Base-by-base conservation (phyloP, 805 yeast species). In the Tetrapisispora taiwanensis region DNA sequence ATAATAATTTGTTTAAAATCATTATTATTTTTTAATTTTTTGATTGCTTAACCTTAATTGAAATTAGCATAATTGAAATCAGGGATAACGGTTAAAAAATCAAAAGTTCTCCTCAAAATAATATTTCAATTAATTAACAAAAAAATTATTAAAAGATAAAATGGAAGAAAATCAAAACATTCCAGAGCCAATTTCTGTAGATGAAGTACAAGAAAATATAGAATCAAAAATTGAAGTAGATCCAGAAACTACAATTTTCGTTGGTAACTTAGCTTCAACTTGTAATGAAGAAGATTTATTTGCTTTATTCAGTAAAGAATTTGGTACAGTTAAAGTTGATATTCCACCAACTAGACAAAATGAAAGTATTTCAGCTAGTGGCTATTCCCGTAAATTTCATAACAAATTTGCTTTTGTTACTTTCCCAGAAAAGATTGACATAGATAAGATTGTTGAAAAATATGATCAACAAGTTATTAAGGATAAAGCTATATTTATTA, bases 401-500 rank as follows among this genome's bases (percentile, higher is more conserved):
- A 56, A 56, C 47, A 58, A 56, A 42, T 60, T 59, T 48, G 66
- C 65, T 6, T 56, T 62, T 31, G 63, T 60, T 19, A 60, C 54
- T 45, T 62, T 58, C 44, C 62, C 61, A 32, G 46, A 46, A 31
- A 52, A 53, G 38, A 56, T 62, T 39, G 63, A 62, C 44, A 54
- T 58, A 37, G 62, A 59, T 27, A 51, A 53, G 14, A 49, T 62
- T 43, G 56, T 55, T 48, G 52, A 48, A 36, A 39, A 39, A 26
- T 39, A 39, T 19, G 43, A 34, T 41, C 36, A 34, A 36, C 50
- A 55, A 30, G 57, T 50, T 13, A 46, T 60, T 35, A 55, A 56
- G 31, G 65, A 58, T n/a, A 59, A 59, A 48, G 59, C 58, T 34
- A 60, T 60, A 43, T 60, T 54, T 47, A 59, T 60, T 38, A 59